phyloP scores from a whole-genome alignment of 2,329 filamentous ascomycete genomes.

The Arthroderma sp. region DNA sequence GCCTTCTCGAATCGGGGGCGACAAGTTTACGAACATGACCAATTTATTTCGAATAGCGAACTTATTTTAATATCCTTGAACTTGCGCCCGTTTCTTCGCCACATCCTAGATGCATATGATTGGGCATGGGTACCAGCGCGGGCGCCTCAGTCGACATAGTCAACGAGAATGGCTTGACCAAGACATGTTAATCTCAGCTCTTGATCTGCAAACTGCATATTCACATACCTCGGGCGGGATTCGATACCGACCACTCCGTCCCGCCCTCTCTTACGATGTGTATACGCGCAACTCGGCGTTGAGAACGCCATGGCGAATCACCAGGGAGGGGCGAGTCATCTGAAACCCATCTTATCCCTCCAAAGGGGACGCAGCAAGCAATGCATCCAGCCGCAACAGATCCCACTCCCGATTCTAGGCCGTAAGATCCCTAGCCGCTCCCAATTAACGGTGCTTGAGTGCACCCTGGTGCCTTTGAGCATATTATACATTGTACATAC shows the following conservation, averaged over 20 bases:
- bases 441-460: too few species aligned
- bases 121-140: neutral
- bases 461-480: neutral
- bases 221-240: neutral
- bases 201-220: neutral
- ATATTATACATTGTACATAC: neutral
- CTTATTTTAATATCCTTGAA: neutral
- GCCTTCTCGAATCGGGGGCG: neutral
- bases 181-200: neutral
- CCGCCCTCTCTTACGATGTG: neutral
- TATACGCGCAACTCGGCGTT: neutral
- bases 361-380: neutral
- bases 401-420: neutral
- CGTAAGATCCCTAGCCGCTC: neutral
- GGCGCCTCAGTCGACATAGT: neutral
- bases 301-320: neutral
- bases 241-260: neutral
- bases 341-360: neutral
- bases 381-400: too few species aligned
- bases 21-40: neutral
- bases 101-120: neutral
- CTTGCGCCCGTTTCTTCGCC: neutral
- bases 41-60: neutral
- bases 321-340: neutral
- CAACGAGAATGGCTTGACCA: neutral